Percentiles rank a stretch among this genome's conserved stretches.
These are phyloP conservation scores for Jamesozyma gamospora DNA, from an alignment of 805 yeast species.

Conservation along the genomic window DNA sequence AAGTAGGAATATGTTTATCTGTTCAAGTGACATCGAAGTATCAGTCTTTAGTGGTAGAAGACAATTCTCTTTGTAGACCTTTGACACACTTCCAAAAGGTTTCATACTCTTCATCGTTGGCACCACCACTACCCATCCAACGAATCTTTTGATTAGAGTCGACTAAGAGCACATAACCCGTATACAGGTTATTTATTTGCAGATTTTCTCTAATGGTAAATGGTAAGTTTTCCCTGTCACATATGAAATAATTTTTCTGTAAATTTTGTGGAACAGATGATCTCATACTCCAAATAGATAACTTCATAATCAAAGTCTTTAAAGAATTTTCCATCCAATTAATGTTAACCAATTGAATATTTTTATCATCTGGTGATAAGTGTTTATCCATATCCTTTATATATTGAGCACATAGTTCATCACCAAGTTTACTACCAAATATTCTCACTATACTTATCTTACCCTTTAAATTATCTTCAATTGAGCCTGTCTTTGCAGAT, in stretches of 20 bases:
- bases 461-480: slow-evolving; percentile 25
- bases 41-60: too few species aligned
- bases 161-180: slow-evolving; percentile 75
- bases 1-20: too few species aligned
- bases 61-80: slow-evolving; percentile 5
- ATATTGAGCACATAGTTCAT: slow-evolving; percentile 45
- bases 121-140: slow-evolving; percentile 86
- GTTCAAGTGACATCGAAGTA: too few species aligned
- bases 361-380: slow-evolving; percentile 4
- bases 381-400: slow-evolving; percentile 3
- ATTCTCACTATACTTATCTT: slow-evolving; percentile 24
- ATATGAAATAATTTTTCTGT: slow-evolving; percentile 50
- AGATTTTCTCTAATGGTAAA: slow-evolving; percentile 48
- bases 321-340: slow-evolving; percentile 64
- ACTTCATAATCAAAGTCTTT: slow-evolving; percentile 54
- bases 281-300: slow-evolving; percentile 34
- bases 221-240: slow-evolving; percentile 50
- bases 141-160: slow-evolving; percentile 68
- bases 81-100: slow-evolving; percentile 27
- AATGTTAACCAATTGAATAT: slow-evolving; percentile 63
- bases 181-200: slow-evolving; percentile 59
- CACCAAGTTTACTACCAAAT: slow-evolving; percentile 45
- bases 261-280: slow-evolving; percentile 34
- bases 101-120: slow-evolving; percentile 54
- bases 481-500: slow-evolving; percentile 19